phyloP scores from a whole-genome alignment of 495 filamentous ascomycete species.

The Cenococcum geophilum region DNA sequence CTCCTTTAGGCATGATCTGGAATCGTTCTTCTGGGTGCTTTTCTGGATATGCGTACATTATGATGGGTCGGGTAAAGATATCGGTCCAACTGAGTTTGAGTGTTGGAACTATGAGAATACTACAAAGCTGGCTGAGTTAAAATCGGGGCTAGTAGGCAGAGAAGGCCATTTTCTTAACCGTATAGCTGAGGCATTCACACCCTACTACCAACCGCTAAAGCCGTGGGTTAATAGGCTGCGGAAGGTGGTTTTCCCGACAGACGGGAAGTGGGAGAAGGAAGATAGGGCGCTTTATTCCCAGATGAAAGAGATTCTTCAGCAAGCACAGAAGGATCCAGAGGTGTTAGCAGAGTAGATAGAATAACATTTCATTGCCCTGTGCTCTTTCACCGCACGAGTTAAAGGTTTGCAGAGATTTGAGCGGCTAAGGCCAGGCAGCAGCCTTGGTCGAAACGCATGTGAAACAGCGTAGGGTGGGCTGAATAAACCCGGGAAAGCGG shows the following conservation, averaged over 20 bases:
- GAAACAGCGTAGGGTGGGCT: too few relatives aligned
- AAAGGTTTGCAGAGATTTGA: too few relatives aligned
- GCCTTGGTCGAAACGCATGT: too few relatives aligned
- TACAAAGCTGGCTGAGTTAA: constrained; percentile 27
- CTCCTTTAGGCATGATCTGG: constrained; percentile 46
- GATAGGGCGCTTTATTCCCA: constrained; percentile 28
- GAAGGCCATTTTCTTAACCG: constrained; percentile 31
- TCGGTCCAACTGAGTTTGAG: constrained; percentile 23
- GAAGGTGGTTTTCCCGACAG: constrained; percentile 35
- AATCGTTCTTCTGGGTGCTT: constrained; percentile 53
- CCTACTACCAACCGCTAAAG: constrained; percentile 37
- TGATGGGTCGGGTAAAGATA: constrained; percentile 10
- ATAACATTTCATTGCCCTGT: too few relatives aligned
- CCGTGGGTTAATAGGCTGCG: constrained; percentile 40
- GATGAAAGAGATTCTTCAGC: constrained; percentile 29
- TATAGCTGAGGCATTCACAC: constrained; percentile 31
- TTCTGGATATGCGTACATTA: constrained; percentile 38
- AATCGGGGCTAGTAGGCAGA: constrained; percentile 26
- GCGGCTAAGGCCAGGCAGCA: too few relatives aligned
- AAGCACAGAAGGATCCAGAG: constrained; percentile 13
- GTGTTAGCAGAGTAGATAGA: neutral
- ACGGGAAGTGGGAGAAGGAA: constrained; percentile 29
- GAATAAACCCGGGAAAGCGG: too few relatives aligned
- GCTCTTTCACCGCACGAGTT: too few relatives aligned
- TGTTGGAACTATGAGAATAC: constrained; percentile 33